These are phyloP conservation scores for Candida golubevii DNA, from an alignment of 805 yeast genomes.

Conservation along the genomic window DNA sequence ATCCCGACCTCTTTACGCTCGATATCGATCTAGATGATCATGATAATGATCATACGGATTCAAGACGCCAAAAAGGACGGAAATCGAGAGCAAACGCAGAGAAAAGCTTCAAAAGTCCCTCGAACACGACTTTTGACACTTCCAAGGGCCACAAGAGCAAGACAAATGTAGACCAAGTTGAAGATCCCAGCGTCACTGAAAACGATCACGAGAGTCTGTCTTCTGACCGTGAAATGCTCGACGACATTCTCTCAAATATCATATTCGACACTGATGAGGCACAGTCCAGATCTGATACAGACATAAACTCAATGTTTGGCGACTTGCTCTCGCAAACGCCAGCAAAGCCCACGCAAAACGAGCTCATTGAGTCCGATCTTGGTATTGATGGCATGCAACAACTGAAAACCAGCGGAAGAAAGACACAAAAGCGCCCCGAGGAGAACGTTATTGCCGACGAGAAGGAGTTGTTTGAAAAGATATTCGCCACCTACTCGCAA, in stretches of 20 bases:
- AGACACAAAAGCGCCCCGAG: background rate
- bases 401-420: background rate
- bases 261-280: slow-evolving; percentile 1
- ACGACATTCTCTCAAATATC: slow-evolving; percentile 10
- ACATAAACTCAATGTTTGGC: slow-evolving; percentile 3
- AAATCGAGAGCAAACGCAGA: background rate
- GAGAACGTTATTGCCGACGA: slow-evolving; percentile 11
- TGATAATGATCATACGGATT: background rate
- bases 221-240: slow-evolving; percentile 5
- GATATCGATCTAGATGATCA: slow-evolving; percentile 2
- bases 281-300: background rate
- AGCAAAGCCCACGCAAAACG: background rate
- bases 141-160: background rate
- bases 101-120: background rate
- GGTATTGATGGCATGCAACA: background rate
- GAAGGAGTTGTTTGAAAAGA: slow-evolving; percentile 13
- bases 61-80: background rate
- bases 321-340: background rate
- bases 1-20: slow-evolving; percentile 9
- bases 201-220: background rate
- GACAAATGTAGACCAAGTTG: background rate
- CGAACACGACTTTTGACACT: background rate
- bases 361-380: background rate
- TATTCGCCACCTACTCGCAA: slow-evolving; percentile 15
- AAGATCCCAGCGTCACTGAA: background rate